Evolutionary conservation across 2,329 filamentous ascomycete species (phyloP).

Genomic region (Exophiala phaeomuriformis): DNA sequence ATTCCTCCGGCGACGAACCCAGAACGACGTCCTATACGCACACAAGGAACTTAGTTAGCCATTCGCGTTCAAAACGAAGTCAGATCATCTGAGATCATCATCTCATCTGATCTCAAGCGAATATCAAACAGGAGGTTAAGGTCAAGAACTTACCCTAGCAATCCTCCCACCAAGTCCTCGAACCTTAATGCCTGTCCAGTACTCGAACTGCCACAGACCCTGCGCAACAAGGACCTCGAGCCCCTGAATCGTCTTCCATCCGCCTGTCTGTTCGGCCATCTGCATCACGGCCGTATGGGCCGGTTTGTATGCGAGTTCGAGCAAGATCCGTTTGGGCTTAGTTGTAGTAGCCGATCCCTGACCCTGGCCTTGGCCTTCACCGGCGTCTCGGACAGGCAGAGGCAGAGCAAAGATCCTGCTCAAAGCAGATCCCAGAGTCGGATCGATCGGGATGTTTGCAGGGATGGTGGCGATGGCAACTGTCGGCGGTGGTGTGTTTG

Average conservation of each 20-base stretch:
- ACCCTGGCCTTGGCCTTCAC: conserved; percentile 3
- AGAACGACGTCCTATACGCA: conserved; percentile 18
- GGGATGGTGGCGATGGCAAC: conserved; percentile 89
- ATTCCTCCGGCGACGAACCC: conserved; percentile 1
- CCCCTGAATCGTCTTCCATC: conserved; percentile 79
- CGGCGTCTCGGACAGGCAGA: not conserved
- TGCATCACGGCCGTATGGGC: conserved; percentile 75
- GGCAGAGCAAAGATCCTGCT: conserved; percentile 42
- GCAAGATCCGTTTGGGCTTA: conserved; percentile 37
- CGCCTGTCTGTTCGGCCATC: conserved; percentile 58
- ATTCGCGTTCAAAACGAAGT: not conserved
- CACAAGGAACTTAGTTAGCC: not conserved
- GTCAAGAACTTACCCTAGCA: conserved; percentile 36
- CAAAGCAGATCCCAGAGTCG: conserved; percentile 59
- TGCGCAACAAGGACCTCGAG: conserved; percentile 85
- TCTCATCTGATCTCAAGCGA: not conserved
- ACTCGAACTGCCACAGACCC: conserved; percentile 73
- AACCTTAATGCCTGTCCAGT: conserved; percentile 67
- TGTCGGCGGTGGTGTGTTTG: conserved; percentile 41
- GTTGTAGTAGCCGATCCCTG: not conserved
- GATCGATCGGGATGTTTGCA: conserved; percentile 75
- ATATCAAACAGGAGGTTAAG: not conserved
- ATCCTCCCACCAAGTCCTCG: conserved; percentile 17
- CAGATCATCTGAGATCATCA: not conserved
- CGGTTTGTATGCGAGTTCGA: conserved; percentile 98